Base-by-base conservation (phyloP, 169 alveolate species). In the Cyclospora cayetanensis region DNA sequence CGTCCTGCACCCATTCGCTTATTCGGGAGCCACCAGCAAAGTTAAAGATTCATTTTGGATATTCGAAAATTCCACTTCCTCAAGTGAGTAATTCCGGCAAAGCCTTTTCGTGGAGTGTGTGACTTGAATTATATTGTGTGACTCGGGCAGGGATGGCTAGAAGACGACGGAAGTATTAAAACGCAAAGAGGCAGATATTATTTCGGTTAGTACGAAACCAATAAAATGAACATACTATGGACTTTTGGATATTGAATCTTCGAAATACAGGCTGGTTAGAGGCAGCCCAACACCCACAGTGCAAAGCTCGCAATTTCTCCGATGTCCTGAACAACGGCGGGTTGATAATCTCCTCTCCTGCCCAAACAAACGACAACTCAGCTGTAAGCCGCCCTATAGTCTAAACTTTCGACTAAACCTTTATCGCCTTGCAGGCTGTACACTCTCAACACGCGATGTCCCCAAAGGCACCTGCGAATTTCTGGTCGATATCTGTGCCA, bases 401-500 rank as follows among this genome's bases (percentile, higher is more conserved):
- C n/a, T n/a, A 55, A 11, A 22, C n/a, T 55, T 18, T n/a, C 55
- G 15, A 15, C 55, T 9, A 46, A 46, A 46, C 7, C 55, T 46
- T 15, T 9, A 7, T 46, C 55, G 22, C 70, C n/a, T n/a, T 55
- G 70, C 70, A 11, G 70, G 70, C 63, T n/a, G 63, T 2, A 50
- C 12, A 50, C 0, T n/a, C 27, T 50, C 63, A 50, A 50, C 63
- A 50, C 27, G 27, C 63, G 0, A 18, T 50, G 12, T n/a, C 22
- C 63, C 12, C 63, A n/a, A 50, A 50, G 22, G 22, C 63, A 50
- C 74, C 74, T 22, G 25, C 90, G 18, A 90, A 90, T 66, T 90
- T 90, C 80, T 90, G 93, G 93, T 90, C 93, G 0, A 0, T 90
- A 1, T 80, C 93, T 7, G 77, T 90, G 27, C 93, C 93, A 12